Evolutionary conservation across 306 rosid genomes (phyloP), one percentile per base, ranked within the genome.

Genomic region (Cucurbita argyrosperma): DNA sequence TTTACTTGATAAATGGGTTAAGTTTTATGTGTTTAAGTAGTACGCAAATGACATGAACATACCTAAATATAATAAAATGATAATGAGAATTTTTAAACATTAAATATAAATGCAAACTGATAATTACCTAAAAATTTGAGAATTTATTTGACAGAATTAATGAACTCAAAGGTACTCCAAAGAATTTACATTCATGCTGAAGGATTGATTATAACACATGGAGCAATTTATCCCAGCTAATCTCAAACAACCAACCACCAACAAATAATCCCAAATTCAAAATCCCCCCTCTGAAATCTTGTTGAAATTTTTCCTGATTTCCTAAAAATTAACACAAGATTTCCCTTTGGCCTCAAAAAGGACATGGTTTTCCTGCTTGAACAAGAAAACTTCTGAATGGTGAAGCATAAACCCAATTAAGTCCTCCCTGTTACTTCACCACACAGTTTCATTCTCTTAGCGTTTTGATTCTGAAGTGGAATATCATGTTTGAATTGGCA

Each of bases 401-500:
- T 14, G 58, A 2, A 43, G 4, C 51, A 46, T 46, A 46, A 70
- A 54, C 21, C 35, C 39, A 12, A 37, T 39, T 23, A 70, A 52
- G 35, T 62, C 38, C 74, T 76, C 37, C 88, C 81, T 42, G 56
- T 61, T 58, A 76, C 78, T 65, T 79, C 85, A 37, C 78, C 77
- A 76, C 76, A 71, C 4, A 82, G 47, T 88, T 73, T 90, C 82
- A 79, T 54, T 78, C 87, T 85, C 86, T 92, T 92, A 5, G 84
- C 72, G 82, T 58, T 76, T 58, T 74, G 82, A 63, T 52, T 30
- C 80, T 79, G 76, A 21, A n/a, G 15, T 12, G 85, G 15, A 61
- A 47, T 30, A 12, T 87, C 91, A 39, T 92, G 98, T 71, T 49
- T 78, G 81, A 13, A 90, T 56, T 80, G 81, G 77, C 96, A 92